A percentile compares a stretch with the other conserved stretches of the same genome.
Conservation (phyloP, 495 filamentous ascomycete species). For the Clohesyomyces aquaticus region DNA sequence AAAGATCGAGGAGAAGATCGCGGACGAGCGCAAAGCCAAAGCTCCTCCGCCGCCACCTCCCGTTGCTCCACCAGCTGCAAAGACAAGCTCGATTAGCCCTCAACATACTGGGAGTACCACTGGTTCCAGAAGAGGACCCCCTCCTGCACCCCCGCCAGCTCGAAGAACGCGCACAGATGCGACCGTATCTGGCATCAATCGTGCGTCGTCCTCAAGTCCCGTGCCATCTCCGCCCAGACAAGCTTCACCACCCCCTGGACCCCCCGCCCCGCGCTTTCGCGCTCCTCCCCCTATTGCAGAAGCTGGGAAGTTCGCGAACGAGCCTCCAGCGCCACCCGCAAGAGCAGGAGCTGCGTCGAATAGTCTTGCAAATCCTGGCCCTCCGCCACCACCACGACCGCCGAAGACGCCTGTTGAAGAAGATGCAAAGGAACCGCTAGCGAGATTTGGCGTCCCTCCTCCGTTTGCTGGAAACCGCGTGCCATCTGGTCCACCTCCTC, state of each 20-base stretch:
- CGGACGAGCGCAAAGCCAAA: slow-evolving; percentile 54
- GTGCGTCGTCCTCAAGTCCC: slow-evolving; percentile 32
- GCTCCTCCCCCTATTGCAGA: slow-evolving; percentile 85
- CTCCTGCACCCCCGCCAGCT: slow-evolving; percentile 84
- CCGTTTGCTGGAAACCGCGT: slow-evolving; percentile 74
- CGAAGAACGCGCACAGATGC: slow-evolving; percentile 59
- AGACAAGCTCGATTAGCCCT: slow-evolving; percentile 58
- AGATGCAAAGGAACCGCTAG: slow-evolving; percentile 49
- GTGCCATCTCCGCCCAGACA: slow-evolving; percentile 39
- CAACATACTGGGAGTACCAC: slow-evolving; percentile 57
- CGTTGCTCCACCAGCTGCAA: slow-evolving; percentile 45
- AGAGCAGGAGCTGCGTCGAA: slow-evolving; percentile 62
- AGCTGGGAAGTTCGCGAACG: slow-evolving; percentile 77
- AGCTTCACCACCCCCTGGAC: slow-evolving; percentile 51
- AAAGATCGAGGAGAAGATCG: slow-evolving; percentile 59
- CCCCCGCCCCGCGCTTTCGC: slow-evolving; percentile 62
- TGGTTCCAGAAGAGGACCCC: slow-evolving; percentile 66
- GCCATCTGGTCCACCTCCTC: slow-evolving; percentile 68
- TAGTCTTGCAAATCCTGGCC: slow-evolving; percentile 62
- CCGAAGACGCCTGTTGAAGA: slow-evolving; percentile 86
- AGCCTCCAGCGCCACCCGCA: slow-evolving; percentile 55
- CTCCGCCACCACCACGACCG: slow-evolving; percentile 83
- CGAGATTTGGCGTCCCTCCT: slow-evolving; percentile 77
- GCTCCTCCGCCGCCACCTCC: slow-evolving; percentile 67
- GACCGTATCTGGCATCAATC: slow-evolving; percentile 18